Percentiles rank a stretch among this genome's conserved stretches.
phyloP scores from a whole-genome alignment of 768 basidiomycete genomes.

The Tremella mesenterica region DNA sequence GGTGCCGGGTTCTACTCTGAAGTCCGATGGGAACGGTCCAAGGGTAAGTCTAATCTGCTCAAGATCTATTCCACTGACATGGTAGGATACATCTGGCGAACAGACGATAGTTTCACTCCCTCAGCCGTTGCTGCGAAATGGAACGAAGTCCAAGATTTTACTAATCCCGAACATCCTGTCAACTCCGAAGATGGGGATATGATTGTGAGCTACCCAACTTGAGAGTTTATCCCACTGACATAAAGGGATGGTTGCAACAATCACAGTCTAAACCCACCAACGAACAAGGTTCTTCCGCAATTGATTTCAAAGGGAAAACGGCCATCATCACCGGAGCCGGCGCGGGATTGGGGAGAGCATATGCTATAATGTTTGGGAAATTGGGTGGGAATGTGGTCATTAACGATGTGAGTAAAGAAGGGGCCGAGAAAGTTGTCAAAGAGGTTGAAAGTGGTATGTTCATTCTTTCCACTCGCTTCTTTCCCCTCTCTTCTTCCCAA shows the following conservation, averaged over 20 bases:
- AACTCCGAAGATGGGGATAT: slow-evolving; percentile 52
- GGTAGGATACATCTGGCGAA: slow-evolving; percentile 62
- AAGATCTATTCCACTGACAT: not conserved
- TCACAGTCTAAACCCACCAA: slow-evolving; percentile 61
- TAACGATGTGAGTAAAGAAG: slow-evolving; percentile 85
- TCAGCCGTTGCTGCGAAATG: slow-evolving; percentile 86
- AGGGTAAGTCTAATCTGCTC: slow-evolving; percentile 50
- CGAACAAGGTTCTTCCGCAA: slow-evolving; percentile 57
- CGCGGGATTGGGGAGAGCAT: slow-evolving; percentile 82
- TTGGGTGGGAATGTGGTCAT: slow-evolving; percentile 95
- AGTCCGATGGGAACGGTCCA: slow-evolving; percentile 84
- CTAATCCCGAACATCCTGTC: slow-evolving; percentile 58
- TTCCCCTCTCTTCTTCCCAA: not conserved
- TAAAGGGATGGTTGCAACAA: slow-evolving; percentile 53
- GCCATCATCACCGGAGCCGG: slow-evolving; percentile 92
- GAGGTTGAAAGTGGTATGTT: slow-evolving; percentile 67
- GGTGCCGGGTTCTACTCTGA: slow-evolving; percentile 89
- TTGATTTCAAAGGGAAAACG: slow-evolving; percentile 81
- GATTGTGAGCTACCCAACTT: slow-evolving; percentile 25
- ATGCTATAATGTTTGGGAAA: slow-evolving; percentile 81
- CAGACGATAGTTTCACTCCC: slow-evolving; percentile 82
- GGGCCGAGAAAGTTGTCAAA: slow-evolving; percentile 71
- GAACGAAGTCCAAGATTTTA: slow-evolving; percentile 72
- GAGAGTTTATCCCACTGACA: not conserved
- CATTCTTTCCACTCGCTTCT: not conserved